A percentile compares a stretch with the other conserved stretches of the same genome.
These are phyloP conservation scores for Thelephora ganbajun DNA, from an alignment of 768 basidiomycete genomes.

Conservation along the genomic window DNA sequence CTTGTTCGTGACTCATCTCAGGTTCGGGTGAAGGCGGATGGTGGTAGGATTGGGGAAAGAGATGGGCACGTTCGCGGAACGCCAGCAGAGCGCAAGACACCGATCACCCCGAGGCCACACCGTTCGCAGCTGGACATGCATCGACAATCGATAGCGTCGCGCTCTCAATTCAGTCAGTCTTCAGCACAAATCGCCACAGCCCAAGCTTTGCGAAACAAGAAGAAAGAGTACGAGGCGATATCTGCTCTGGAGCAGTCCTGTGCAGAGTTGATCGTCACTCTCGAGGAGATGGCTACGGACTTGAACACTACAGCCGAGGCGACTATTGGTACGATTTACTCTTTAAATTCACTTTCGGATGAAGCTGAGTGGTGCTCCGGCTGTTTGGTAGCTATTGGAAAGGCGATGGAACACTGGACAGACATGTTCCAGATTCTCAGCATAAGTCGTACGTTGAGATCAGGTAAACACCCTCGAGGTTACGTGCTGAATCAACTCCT, in stretches of 20 bases:
- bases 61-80: neutral
- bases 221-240: neutral
- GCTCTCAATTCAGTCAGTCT: neutral
- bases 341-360: neutral
- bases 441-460: neutral
- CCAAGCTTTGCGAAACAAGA: neutral
- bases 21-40: neutral
- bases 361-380: neutral
- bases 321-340: neutral
- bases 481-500: neutral
- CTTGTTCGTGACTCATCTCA: constrained; percentile 8
- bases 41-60: neutral
- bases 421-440: neutral
- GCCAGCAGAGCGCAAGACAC: too few relatives aligned
- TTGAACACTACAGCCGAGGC: neutral
- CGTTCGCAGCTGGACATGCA: neutral
- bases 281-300: neutral
- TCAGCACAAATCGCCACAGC: neutral
- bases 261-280: neutral
- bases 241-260: neutral
- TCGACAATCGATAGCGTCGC: neutral
- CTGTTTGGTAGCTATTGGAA: neutral
- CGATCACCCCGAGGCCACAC: too few relatives aligned
- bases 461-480: neutral
- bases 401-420: neutral